Evolutionary conservation across 495 filamentous ascomycete species (phyloP).

Genomic region (Aspergillus heteromorphus): DNA sequence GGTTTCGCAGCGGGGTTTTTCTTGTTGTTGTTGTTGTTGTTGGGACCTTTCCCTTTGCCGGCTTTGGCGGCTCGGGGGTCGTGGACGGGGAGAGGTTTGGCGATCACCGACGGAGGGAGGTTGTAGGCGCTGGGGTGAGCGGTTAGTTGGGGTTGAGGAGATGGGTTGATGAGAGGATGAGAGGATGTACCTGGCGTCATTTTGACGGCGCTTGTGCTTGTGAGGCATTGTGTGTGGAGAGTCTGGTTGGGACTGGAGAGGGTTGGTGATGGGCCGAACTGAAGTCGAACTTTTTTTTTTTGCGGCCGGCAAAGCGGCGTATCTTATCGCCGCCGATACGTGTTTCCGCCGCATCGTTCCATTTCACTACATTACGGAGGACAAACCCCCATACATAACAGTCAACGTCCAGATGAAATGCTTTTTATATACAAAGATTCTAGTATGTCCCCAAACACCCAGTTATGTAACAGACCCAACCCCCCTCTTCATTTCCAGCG

Average conservation of each 20-base stretch:
- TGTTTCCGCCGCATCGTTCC: too few species aligned
- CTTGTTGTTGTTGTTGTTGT: constrained; percentile 24
- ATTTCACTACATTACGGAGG: too few species aligned
- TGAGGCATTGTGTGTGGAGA: constrained; percentile 61
- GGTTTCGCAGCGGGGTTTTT: constrained; percentile 8
- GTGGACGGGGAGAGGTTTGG: constrained; percentile 61
- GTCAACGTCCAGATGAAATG: too few species aligned
- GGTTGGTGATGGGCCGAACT: neutral
- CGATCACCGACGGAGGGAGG: constrained; percentile 67
- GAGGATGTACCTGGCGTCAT: constrained; percentile 34
- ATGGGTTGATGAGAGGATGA: too few species aligned
- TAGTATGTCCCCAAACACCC: neutral
- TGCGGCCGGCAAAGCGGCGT: neutral
- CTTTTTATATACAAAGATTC: constrained; percentile 10
- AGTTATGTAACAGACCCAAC: neutral
- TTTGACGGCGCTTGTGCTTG: constrained; percentile 67
- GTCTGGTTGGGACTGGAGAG: constrained; percentile 3
- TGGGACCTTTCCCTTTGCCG: constrained; percentile 5
- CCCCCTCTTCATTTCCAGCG: too few species aligned
- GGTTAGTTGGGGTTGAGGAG: neutral
- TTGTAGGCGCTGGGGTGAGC: constrained; percentile 49
- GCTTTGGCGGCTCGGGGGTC: constrained; percentile 22
- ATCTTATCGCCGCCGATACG: constrained; percentile 12
- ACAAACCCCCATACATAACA: too few species aligned
- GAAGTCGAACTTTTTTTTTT: constrained; percentile 5